Conservation (phyloP, 1,139 yeast species). For the Dujonia santamariae region DNA sequence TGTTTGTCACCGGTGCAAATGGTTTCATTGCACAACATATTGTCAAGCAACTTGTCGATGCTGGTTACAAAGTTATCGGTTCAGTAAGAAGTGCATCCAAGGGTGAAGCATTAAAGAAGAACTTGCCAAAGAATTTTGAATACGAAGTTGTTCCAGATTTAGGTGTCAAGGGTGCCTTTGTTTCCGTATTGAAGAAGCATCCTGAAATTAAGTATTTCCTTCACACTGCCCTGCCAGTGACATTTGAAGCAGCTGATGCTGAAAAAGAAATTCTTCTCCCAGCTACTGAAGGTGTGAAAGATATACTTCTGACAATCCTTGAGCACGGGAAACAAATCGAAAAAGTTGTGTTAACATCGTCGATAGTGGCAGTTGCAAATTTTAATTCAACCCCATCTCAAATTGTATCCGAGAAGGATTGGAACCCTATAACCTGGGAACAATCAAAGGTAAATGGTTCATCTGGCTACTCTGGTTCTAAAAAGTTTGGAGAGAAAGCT, state of each 20-base stretch:
- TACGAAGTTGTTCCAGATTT: constrained; percentile 33
- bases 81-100: constrained; percentile 31
- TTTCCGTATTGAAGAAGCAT: constrained; percentile 23
- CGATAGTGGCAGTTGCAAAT: constrained; percentile 23
- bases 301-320: constrained; percentile 30
- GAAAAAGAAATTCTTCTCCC: constrained; percentile 29
- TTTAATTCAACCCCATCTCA: constrained; percentile 9
- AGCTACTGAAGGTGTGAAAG: constrained; percentile 30
- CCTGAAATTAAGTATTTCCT: constrained; percentile 30
- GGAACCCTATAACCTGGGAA: constrained; percentile 37
- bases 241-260: constrained; percentile 21
- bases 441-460: constrained; percentile 35
- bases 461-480: constrained; percentile 39
- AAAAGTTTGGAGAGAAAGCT: constrained; percentile 35
- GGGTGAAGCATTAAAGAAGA: constrained; percentile 16
- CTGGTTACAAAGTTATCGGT: constrained; percentile 31
- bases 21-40: constrained; percentile 24
- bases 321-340: constrained; percentile 46
- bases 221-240: constrained; percentile 44
- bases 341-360: constrained; percentile 53
- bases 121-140: constrained; percentile 15
- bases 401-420: constrained; percentile 27
- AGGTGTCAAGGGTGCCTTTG: constrained; percentile 30
- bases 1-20: constrained; percentile 19
- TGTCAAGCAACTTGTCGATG: constrained; percentile 21